Evolutionary conservation across 768 basidiomycete species (phyloP).

Genomic region (Mycena galopus): DNA sequence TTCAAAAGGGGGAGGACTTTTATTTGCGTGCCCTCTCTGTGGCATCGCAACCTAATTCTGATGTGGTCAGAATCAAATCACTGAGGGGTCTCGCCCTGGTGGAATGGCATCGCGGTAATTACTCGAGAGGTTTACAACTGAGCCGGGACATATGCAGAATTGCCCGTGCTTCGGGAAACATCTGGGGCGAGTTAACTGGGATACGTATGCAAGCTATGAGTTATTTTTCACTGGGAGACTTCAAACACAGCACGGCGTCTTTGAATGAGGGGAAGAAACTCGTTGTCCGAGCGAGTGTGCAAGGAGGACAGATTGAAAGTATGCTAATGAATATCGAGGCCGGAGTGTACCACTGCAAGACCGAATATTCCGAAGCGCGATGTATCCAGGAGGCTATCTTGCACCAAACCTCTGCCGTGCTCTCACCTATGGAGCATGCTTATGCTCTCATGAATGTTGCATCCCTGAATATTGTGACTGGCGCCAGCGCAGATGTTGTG

Average conservation of each 20-base stretch:
- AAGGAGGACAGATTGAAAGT: not conserved
- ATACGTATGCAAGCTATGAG: not conserved
- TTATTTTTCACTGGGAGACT: not conserved
- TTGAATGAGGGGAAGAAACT: not conserved
- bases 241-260: not conserved
- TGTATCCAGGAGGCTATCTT: no score
- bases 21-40: not conserved
- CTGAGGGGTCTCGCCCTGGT: not conserved
- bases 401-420: not conserved
- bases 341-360: no score
- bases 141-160: not conserved
- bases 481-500: not conserved
- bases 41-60: not conserved
- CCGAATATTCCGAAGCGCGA: no score
- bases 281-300: no score
- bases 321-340: not conserved
- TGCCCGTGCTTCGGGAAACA: not conserved
- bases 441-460: constrained; percentile 3
- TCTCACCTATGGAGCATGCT: not conserved
- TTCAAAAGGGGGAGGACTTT: not conserved
- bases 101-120: not conserved
- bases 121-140: not conserved
- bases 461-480: not conserved
- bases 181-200: not conserved
- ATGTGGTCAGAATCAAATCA: not conserved